Evolutionary conservation across 441 rosid species (phyloP).

Genomic region (Isatis lusitanica): DNA sequence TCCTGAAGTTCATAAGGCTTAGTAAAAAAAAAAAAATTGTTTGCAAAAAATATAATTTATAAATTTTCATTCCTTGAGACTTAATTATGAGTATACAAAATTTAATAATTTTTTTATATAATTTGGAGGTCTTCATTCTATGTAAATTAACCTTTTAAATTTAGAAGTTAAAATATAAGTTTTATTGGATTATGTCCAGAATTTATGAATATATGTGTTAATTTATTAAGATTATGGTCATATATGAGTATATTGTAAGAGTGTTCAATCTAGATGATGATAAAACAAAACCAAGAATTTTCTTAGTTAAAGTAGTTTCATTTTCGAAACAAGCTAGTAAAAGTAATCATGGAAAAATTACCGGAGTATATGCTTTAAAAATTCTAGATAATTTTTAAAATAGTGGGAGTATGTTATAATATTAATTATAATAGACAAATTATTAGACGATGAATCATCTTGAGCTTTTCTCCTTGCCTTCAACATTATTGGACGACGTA

Average conservation of each 20-base stretch:
- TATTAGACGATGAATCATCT: slow-evolving; percentile 13
- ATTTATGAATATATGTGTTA: not conserved
- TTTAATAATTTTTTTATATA: too few species aligned
- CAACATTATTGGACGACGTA: not conserved
- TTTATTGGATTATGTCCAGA: too few species aligned
- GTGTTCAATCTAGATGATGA: not conserved
- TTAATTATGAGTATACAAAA: too few species aligned
- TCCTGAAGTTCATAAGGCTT: too few species aligned
- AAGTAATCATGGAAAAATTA: not conserved
- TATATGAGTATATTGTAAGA: not conserved
- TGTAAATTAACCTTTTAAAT: too few species aligned
- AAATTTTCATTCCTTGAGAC: too few species aligned
- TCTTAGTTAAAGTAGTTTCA: not conserved
- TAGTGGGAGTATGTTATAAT: not conserved
- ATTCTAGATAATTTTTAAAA: too few species aligned
- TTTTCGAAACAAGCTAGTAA: not conserved
- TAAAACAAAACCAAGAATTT: not conserved
- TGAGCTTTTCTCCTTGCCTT: not conserved
- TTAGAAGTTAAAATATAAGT: too few species aligned
- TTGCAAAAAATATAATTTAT: too few species aligned
- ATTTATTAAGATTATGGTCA: not conserved
- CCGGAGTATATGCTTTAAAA: not conserved
- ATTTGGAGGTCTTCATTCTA: too few species aligned
- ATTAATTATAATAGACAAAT: not conserved
- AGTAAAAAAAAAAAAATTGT: too few species aligned